Evolutionary conservation across 306 rosid species (phyloP).

Genomic region (Cucurbita maxima): DNA sequence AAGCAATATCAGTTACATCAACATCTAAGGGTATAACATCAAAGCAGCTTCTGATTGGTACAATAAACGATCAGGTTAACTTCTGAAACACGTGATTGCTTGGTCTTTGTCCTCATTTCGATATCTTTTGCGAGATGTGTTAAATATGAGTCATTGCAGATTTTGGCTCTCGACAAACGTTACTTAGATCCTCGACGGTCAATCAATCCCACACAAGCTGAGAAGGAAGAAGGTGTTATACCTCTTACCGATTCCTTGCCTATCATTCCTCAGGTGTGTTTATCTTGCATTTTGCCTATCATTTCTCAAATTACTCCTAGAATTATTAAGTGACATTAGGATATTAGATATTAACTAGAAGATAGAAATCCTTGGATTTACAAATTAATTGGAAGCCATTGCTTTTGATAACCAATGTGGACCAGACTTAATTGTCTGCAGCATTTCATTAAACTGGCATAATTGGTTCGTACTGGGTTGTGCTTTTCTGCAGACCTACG

Average conservation of each 20-base stretch:
- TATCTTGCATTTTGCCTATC: neutral
- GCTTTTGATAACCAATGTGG: neutral
- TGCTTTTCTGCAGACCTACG: constrained; percentile 52
- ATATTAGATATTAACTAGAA: neutral
- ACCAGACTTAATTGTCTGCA: neutral
- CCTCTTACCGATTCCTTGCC: constrained; percentile 94
- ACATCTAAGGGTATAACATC: constrained; percentile 95
- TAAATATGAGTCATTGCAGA: constrained; percentile 26
- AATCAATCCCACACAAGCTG: constrained; percentile 66
- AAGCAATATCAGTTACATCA: constrained; percentile 71
- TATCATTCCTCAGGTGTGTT: constrained; percentile 66
- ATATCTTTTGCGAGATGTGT: neutral
- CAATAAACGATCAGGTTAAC: constrained; percentile 80
- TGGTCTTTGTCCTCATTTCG: neutral
- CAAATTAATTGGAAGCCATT: neutral
- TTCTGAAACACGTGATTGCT: neutral
- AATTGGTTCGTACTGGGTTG: neutral
- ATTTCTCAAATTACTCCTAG: neutral
- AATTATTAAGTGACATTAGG: neutral
- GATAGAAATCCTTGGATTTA: neutral
- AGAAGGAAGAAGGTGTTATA: constrained; percentile 91
- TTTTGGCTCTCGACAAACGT: constrained; percentile 91
- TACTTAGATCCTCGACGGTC: constrained; percentile 85
- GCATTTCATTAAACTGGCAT: neutral
- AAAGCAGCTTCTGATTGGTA: constrained; percentile 90